Conservation (phyloP, 2,329 filamentous ascomycete species). For the Talaromyces verruculosus region DNA sequence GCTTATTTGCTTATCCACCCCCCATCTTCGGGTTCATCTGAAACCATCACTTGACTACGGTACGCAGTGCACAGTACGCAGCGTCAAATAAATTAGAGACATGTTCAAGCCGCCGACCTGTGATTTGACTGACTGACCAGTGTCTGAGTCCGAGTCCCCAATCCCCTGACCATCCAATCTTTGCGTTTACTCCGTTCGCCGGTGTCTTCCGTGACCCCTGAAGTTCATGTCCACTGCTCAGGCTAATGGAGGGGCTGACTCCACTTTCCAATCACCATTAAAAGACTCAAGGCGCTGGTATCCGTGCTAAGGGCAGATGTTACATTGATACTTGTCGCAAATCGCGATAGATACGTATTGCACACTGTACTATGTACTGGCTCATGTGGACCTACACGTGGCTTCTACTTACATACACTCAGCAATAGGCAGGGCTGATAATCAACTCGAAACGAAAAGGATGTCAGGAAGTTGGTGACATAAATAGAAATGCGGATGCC, state of each 20-base stretch:
- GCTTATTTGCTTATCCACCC: slow-evolving; percentile 2
- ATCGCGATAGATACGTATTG: not conserved
- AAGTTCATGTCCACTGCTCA: not conserved
- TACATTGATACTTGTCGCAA: slow-evolving; percentile 2
- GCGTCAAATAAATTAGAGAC: not conserved
- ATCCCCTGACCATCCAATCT: slow-evolving; percentile 9
- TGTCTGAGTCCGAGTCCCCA: not conserved
- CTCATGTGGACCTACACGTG: not conserved
- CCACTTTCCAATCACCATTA: not conserved
- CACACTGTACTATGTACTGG: not conserved
- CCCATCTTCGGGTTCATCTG: not conserved
- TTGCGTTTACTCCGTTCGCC: not conserved
- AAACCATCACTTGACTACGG: not conserved
- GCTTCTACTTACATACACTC: not conserved
- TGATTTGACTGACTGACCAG: slow-evolving; percentile 8
- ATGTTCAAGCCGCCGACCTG: not conserved
- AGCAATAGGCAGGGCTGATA: not conserved
- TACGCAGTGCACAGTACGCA: not conserved
- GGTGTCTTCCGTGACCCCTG: slow-evolving; percentile 9
- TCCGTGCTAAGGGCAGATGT: not conserved
- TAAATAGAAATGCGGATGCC: not conserved
- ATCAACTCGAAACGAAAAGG: not conserved
- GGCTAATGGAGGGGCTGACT: slow-evolving; percentile 9
- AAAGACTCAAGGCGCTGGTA: not conserved
- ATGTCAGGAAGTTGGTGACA: not conserved